A percentile compares a stretch with the other conserved stretches of the same genome.
These are phyloP conservation scores for Auriscalpium vulgare DNA, from an alignment of 768 basidiomycete species.

Conservation along the genomic window DNA sequence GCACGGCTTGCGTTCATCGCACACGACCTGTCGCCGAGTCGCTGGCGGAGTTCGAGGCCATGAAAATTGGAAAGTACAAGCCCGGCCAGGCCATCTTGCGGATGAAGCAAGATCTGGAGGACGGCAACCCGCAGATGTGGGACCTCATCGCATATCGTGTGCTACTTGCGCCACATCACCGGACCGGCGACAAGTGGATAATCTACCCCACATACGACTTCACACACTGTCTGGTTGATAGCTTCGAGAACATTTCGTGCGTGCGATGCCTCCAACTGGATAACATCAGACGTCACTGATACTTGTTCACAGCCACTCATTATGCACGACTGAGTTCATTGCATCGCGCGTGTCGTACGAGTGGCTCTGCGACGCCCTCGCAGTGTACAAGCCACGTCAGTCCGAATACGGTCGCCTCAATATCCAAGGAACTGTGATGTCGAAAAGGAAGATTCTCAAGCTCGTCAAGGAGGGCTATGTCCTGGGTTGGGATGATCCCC, in stretches of 20 bases:
- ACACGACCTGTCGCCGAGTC: conserved; percentile 82
- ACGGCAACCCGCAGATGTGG: conserved; percentile 99
- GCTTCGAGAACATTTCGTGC: conserved; percentile 97
- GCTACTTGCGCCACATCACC: conserved; percentile 83
- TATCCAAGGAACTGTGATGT: conserved; percentile 91
- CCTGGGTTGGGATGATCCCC: conserved; percentile 93
- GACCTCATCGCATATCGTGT: conserved; percentile 96
- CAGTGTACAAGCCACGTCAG: conserved; percentile 94
- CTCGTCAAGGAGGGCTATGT: conserved; percentile 84
- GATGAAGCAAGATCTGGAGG: conserved; percentile 94
- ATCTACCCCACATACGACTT: conserved; percentile 99
- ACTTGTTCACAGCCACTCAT: conserved; percentile 63
- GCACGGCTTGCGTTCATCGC: conserved; percentile 82
- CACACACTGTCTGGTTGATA: conserved; percentile 96
- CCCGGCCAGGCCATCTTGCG: conserved; percentile 90
- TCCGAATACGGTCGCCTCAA: conserved; percentile 94
- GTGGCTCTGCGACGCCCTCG: conserved; percentile 97
- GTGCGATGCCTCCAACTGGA: conserved; percentile 26
- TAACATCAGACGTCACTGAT: not conserved
- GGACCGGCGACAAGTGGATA: conserved; percentile 89
- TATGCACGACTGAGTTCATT: conserved; percentile 95
- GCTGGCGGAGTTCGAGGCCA: conserved; percentile 78
- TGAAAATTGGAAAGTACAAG: conserved; percentile 85
- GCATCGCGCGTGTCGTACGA: conserved; percentile 95
- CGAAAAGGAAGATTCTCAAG: conserved; percentile 88